Base-by-base conservation (phyloP, 2,329 filamentous ascomycete genomes). In the Ophiostoma pallidulum region DNA sequence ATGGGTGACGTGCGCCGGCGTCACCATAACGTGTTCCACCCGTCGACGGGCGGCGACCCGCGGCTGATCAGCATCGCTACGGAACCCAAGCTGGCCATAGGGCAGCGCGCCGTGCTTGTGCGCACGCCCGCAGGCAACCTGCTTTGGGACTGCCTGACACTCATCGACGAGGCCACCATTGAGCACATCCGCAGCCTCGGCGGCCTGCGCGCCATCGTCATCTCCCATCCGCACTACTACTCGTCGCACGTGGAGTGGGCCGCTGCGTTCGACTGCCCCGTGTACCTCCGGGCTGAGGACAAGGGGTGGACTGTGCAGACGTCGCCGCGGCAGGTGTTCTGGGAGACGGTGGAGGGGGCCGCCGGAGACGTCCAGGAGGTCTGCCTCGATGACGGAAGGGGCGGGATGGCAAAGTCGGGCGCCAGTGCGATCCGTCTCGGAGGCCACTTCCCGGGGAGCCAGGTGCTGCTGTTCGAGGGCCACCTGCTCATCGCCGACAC, bases 211-310 rank as follows among this genome's bases (percentile, higher is more conserved):
- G 85, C 82, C 0, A 89, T 92, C 39, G 79, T 80, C 55, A 86
- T 90, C 53, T 81, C 75, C 10, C 85, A 94, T 64, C 87, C 87
- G 45, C 87, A 94, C 61, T 94, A 86, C 65, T 92, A 86, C 65
- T 80, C 80, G 13, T 84, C 85, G 4, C 82, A 88, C 61, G 63
- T 85, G 0, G 77, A 83, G 54, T 94, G 87, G 86, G 81, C 83
- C 0, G 60, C 68, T 38, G 71, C 72, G 0, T 91, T 92, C 55
- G 55, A 65, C 56, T 89, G 85, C 56, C 80, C 79, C 0, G 78
- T 92, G 1, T 90, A 85, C 57, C 59, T 87, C 1, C 71, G 81
- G 0, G 62, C 63, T 6, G 81, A 84, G 49, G 87, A 94, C 62
- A 62, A 65, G 47, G 58, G 67, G 54, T 92, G 86, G 86, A 61